These are phyloP conservation scores for Nidula niveotomentosa DNA, from an alignment of 1,284 basidiomycete species.

Conservation along the genomic window DNA sequence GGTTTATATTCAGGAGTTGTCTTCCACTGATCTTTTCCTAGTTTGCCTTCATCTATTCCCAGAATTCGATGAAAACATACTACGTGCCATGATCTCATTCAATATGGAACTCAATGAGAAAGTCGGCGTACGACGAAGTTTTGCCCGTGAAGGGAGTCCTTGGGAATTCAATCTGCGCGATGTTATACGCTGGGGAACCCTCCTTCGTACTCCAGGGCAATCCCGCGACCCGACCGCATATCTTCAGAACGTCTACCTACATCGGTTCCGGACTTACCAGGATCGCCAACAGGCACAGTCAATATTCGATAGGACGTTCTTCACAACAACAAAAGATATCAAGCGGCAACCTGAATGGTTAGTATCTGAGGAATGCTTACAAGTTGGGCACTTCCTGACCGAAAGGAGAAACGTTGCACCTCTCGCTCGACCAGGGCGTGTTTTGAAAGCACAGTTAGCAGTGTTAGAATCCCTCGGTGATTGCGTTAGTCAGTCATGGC, in stretches of 20 bases:
- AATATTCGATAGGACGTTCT: slow-evolving; percentile 70
- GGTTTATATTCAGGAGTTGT: slow-evolving; percentile 91
- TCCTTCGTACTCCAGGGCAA: slow-evolving; percentile 39
- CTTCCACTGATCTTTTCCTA: slow-evolving; percentile 74
- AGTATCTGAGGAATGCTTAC: slow-evolving; percentile 53
- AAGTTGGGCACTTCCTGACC: slow-evolving; percentile 70
- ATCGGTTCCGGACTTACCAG: slow-evolving; percentile 76
- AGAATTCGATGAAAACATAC: slow-evolving; percentile 46
- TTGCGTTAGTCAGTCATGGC: slow-evolving; percentile 81
- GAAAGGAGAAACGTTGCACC: slow-evolving; percentile 44
- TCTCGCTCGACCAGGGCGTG: slow-evolving; percentile 37
- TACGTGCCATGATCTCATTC: slow-evolving; percentile 85
- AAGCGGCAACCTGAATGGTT: slow-evolving; percentile 45
- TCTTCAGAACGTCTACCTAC: slow-evolving; percentile 76
- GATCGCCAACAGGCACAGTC: slow-evolving; percentile 66
- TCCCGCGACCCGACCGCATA: slow-evolving; percentile 61
- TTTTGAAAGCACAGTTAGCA: slow-evolving; percentile 68
- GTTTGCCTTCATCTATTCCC: slow-evolving; percentile 84
- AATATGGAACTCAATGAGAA: slow-evolving; percentile 77
- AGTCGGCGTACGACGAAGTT: slow-evolving; percentile 64
- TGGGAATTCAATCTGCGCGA: slow-evolving; percentile 99
- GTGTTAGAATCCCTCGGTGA: slow-evolving; percentile 78
- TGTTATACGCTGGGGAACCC: slow-evolving; percentile 85
- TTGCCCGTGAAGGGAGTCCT: slow-evolving; percentile 86
- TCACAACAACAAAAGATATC: slow-evolving; percentile 22